Percentiles rank a stretch among this genome's conserved stretches.
These are phyloP conservation scores for Scenedesmus sp. DNA, from an alignment of 163 green algal species.

Conservation along the genomic window DNA sequence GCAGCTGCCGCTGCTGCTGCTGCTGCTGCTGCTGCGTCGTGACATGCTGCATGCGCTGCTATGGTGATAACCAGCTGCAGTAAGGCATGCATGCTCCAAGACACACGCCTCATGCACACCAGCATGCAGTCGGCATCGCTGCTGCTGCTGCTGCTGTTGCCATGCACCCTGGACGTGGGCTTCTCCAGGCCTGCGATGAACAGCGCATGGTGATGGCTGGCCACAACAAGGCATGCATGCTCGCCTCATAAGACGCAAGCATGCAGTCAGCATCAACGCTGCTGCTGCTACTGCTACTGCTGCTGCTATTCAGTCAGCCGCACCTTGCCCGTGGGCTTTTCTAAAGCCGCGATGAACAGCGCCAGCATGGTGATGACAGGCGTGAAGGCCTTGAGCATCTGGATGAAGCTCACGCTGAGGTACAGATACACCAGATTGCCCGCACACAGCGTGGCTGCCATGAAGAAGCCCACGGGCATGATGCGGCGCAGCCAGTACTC, in stretches of 20 bases:
- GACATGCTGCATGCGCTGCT: too few relatives aligned
- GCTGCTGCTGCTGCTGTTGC: not conserved
- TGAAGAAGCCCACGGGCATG: slow-evolving; percentile 88
- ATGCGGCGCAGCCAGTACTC: slow-evolving; percentile 62
- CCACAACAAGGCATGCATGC: too few relatives aligned
- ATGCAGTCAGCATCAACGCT: not conserved
- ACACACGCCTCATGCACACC: too few relatives aligned
- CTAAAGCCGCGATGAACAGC: slow-evolving; percentile 81
- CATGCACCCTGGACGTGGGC: too few relatives aligned
- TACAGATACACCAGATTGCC: slow-evolving; percentile 95
- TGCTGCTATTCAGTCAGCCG: not conserved
- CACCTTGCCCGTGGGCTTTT: slow-evolving; percentile 66
- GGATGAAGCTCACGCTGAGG: slow-evolving; percentile 83
- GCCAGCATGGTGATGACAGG: slow-evolving; percentile 92
- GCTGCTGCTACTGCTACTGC: not conserved
- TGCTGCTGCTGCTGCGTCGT: too few relatives aligned
- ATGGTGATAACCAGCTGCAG: too few relatives aligned
- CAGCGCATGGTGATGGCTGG: too few relatives aligned
- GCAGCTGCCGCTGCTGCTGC: too few relatives aligned
- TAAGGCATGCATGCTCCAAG: too few relatives aligned
- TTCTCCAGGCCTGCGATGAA: too few relatives aligned
- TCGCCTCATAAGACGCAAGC: too few relatives aligned
- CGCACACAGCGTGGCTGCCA: slow-evolving; percentile 88
- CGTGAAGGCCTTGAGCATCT: slow-evolving; percentile 88
- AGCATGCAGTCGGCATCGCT: not conserved